Evolutionary conservation across 192 early-diverging fungal species (phyloP), one percentile per base, ranked within the genome.

Genomic region (Backusella parvicylindrica): DNA sequence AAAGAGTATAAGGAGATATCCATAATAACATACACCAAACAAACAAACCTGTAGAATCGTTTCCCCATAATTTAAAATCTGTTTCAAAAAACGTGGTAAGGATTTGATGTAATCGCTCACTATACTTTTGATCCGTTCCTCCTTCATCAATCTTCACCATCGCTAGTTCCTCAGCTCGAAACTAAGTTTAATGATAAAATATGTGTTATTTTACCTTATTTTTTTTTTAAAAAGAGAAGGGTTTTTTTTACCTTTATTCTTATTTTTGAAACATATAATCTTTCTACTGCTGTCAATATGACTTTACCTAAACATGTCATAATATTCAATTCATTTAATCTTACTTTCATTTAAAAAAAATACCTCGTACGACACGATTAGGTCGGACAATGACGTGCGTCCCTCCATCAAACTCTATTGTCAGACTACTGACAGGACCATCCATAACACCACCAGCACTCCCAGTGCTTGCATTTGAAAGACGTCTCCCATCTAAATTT

Each of bases 341-440:
- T 50, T 50, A 23, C 3, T 21, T 21, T n/a, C 21, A n/a, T n/a
- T n/a, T n/a, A n/a, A n/a, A n/a, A n/a, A n/a, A n/a, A n/a, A n/a
- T n/a, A 83, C 81, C 81, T 76, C 81, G 63, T 16, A 83, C 74
- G 21, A 76, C 74, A 32, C 81, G 70, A 69, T 79, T 76, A 0
- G 81, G 81, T 16, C 81, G 70, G 28, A 83, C 64, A 71, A 83
- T 83, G 53, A 83, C 71, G 66, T 83, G 81, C 33, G 74, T 63
- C 12, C 81, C 81, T 12, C 81, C 81, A 26, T 83, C 81, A 41
- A 83, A 83, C 38, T 83, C 81, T 1, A 81, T 72, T 6, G 21
- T n/a, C 18, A 81, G 26, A n/a, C 21, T 70, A 18, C 60, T 66
- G 21, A 41, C 60, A 9, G 38, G 68, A 9, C 26, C 32, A 30